phyloP scores from a whole-genome alignment of 306 rosid genomes.

The Quercus suber region DNA sequence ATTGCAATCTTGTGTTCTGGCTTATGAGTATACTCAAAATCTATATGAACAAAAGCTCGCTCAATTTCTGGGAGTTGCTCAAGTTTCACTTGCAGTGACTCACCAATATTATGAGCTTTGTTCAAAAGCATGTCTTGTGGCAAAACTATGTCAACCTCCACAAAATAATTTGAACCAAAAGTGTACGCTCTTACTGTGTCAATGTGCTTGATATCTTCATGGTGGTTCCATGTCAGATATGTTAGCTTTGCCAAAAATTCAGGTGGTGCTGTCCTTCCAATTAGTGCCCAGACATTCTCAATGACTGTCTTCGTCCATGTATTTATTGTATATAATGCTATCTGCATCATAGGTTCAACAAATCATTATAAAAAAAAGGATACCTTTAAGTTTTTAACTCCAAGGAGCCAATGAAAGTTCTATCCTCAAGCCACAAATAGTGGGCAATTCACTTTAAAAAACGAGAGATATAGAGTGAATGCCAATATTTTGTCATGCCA shows the following conservation, averaged over 20 bases:
- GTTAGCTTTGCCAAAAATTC: slow-evolving; percentile 36
- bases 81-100: slow-evolving; percentile 68
- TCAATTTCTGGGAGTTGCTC: slow-evolving; percentile 78
- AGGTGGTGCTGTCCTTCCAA: too few relatives aligned
- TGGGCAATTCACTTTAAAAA: slow-evolving; percentile 24
- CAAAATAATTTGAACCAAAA: slow-evolving; percentile 41
- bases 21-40: slow-evolving; percentile 70
- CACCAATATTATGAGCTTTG: slow-evolving; percentile 75
- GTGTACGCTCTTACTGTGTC: slow-evolving; percentile 92
- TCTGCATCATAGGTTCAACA: slow-evolving; percentile 6
- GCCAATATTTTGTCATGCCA: too few relatives aligned
- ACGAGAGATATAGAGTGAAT: not conserved
- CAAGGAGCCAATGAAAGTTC: slow-evolving; percentile 37
- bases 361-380: not conserved
- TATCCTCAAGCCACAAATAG: slow-evolving; percentile 39
- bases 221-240: slow-evolving; percentile 78
- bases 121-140: too few relatives aligned
- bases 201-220: slow-evolving; percentile 65
- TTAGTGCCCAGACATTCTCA: too few relatives aligned
- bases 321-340: slow-evolving; percentile 32
- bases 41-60: slow-evolving; percentile 78
- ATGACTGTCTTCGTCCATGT: slow-evolving; percentile 36
- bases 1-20: slow-evolving; percentile 55
- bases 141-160: too few relatives aligned
- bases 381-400: slow-evolving; percentile 8